Evolutionary conservation across 2,329 filamentous ascomycete genomes (phyloP).

Genomic region (Alternaria arborescens): DNA sequence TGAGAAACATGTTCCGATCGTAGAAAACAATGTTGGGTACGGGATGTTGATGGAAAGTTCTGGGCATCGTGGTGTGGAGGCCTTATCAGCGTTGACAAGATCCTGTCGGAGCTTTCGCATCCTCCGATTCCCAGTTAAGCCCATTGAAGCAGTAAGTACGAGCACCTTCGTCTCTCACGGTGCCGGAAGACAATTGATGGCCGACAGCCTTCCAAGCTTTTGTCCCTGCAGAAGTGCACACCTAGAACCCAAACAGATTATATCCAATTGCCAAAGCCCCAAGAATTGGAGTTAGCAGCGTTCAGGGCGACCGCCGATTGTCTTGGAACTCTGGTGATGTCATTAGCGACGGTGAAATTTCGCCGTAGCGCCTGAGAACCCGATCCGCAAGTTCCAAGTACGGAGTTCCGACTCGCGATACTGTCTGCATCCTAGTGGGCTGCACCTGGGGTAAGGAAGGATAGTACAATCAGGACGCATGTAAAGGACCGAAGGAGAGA

Average conservation of each 20-base stretch:
- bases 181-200: not conserved
- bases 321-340: not conserved
- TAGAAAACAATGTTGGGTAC: not conserved
- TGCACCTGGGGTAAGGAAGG: not conserved
- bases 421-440: not conserved
- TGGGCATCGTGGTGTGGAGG: not conserved
- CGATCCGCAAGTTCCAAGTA: not conserved
- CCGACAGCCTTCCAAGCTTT: not conserved
- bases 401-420: slow-evolving; percentile 1
- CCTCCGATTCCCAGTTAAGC: not conserved
- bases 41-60: not conserved
- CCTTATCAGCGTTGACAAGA: not conserved
- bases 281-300: not conserved
- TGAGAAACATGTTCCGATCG: not conserved
- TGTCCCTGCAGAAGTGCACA: not conserved
- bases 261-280: not conserved
- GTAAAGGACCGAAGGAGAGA: slow-evolving; percentile 1
- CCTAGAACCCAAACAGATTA: not conserved
- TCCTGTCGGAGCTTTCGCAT: not conserved
- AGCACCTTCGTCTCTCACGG: not conserved
- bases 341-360: slow-evolving; percentile 1
- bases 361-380: slow-evolving; percentile 1
- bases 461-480: not conserved
- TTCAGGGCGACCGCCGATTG: not conserved
- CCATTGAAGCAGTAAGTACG: not conserved